phyloP scores from a whole-genome alignment of 108 stramenopile genomes.

The Pseudonitzschia delicatissima region DNA sequence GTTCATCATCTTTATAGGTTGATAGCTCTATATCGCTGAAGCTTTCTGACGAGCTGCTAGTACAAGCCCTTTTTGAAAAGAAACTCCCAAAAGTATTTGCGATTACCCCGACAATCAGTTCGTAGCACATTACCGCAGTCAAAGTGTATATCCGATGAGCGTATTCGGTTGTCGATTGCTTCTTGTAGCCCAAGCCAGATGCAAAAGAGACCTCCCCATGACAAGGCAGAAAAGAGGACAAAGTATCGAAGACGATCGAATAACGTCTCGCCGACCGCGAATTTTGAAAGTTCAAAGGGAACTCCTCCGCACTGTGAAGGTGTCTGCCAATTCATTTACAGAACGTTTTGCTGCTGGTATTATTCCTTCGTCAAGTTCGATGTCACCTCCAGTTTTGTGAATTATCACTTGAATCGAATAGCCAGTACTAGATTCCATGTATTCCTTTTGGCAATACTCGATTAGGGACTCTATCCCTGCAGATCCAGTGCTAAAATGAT shows the following conservation, averaged over 20 bases:
- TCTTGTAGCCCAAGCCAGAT: neutral
- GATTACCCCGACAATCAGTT: neutral
- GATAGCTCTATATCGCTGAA: neutral
- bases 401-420: constrained; percentile 1
- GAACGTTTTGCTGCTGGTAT: neutral
- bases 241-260: neutral
- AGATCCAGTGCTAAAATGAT: constrained; percentile 60
- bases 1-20: neutral
- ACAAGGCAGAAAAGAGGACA: neutral
- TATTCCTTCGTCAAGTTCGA: neutral
- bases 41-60: neutral
- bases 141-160: neutral
- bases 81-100: constrained; percentile 1
- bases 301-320: neutral
- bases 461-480: constrained; percentile 52
- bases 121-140: constrained; percentile 1
- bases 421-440: constrained; percentile 28
- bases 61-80: neutral
- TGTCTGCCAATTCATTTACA: neutral
- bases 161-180: neutral
- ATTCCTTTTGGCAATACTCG: constrained; percentile 39
- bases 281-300: constrained; percentile 11
- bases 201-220: constrained; percentile 7
- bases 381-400: constrained; percentile 1
- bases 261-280: neutral